A percentile compares a stretch with the other conserved stretches of the same genome.
phyloP scores from a whole-genome alignment of 805 yeast species.

The Wickerhamiella nectarea region DNA sequence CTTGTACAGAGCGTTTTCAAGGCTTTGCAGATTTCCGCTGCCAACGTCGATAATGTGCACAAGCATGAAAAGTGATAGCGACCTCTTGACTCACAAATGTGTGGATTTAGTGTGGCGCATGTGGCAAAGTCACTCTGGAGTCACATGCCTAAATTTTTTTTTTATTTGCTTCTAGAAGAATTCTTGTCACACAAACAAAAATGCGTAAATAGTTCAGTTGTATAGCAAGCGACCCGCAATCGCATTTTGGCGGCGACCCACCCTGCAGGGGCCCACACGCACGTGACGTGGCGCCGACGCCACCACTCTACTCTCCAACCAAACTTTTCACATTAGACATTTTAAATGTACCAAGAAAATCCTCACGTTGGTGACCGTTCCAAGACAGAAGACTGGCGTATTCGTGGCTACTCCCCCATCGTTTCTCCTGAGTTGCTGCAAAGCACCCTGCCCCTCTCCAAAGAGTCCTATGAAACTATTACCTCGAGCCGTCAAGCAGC shows the following conservation, averaged over 20 bases:
- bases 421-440: constrained; percentile 91
- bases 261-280: background rate
- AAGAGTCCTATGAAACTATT: constrained; percentile 46
- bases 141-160: background rate
- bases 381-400: constrained; percentile 21
- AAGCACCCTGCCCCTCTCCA: constrained; percentile 63
- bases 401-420: constrained; percentile 83
- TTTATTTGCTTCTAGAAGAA: too few species aligned
- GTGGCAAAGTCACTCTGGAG: too few species aligned
- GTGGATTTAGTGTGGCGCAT: background rate
- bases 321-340: constrained; percentile 2
- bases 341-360: constrained; percentile 16
- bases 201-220: too few species aligned
- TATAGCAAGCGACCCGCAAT: too few species aligned
- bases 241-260: too few species aligned
- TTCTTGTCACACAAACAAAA: too few species aligned
- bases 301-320: background rate
- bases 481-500: constrained; percentile 66
- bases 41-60: constrained; percentile 83
- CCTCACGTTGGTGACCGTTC: constrained; percentile 19
- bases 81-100: too few species aligned
- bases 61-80: constrained; percentile 15
- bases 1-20: constrained; percentile 69
- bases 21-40: constrained; percentile 84
- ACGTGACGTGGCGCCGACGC: background rate